Percentiles rank a stretch among this genome's conserved stretches.
Conservation (phyloP, 805 yeast genomes). For the Wickerhamiella galacta region DNA sequence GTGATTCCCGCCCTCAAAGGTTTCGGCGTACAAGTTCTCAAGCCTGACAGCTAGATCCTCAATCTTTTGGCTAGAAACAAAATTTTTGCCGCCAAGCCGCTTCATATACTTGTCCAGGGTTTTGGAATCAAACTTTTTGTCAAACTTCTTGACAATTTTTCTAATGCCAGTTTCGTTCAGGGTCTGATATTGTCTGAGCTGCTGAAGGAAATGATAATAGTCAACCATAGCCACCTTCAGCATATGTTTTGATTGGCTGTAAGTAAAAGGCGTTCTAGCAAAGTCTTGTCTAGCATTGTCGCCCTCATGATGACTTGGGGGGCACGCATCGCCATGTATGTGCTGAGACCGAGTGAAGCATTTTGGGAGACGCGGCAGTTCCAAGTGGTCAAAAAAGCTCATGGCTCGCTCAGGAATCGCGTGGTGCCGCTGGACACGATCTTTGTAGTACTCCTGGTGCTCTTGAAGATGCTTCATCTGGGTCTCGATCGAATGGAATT, state of each 20-base stretch:
- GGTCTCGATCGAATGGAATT: slow-evolving; percentile 46
- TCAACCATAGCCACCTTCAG: slow-evolving; percentile 54
- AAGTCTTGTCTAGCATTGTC: slow-evolving; percentile 29
- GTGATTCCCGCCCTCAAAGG: slow-evolving; percentile 55
- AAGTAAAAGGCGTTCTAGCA: slow-evolving; percentile 30
- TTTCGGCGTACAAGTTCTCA: slow-evolving; percentile 49
- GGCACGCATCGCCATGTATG: neutral
- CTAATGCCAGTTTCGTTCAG: slow-evolving; percentile 79
- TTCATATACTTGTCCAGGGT: slow-evolving; percentile 35
- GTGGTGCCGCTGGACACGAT: too few relatives aligned
- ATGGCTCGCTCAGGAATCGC: neutral
- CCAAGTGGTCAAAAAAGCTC: slow-evolving; percentile 6
- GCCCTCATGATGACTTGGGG: neutral
- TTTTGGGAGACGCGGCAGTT: slow-evolving; percentile 10
- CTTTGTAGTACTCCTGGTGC: slow-evolving; percentile 26
- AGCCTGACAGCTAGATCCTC: slow-evolving; percentile 45
- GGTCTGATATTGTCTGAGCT: slow-evolving; percentile 51
- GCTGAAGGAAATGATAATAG: slow-evolving; percentile 54
- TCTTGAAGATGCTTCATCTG: slow-evolving; percentile 44
- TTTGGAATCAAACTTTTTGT: slow-evolving; percentile 42
- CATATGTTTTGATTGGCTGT: slow-evolving; percentile 47
- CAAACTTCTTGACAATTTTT: slow-evolving; percentile 79
- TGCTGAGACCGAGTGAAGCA: neutral
- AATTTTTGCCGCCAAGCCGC: slow-evolving; percentile 39
- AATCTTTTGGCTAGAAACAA: slow-evolving; percentile 46